Evolutionary conservation across 805 yeast genomes (phyloP).

Genomic region (Suhomyces prunicola): DNA sequence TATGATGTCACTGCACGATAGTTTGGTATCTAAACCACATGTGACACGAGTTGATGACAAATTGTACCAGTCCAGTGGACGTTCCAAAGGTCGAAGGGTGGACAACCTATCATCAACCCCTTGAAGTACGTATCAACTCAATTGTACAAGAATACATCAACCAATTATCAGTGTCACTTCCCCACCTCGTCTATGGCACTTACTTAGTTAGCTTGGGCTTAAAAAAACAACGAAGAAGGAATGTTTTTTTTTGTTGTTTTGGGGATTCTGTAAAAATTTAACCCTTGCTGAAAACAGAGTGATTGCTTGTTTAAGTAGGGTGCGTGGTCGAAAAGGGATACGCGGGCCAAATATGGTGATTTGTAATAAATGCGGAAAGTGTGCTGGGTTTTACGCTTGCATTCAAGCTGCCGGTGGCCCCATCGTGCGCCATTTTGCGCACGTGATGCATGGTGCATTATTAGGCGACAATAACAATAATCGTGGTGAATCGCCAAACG

Average conservation of each 20-base stretch:
- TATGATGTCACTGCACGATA: neutral
- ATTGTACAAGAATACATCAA: neutral
- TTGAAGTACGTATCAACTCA: neutral
- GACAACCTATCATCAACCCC: neutral
- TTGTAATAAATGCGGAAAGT: slow-evolving; percentile 9
- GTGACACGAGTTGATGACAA: neutral
- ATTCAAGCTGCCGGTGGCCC: neutral
- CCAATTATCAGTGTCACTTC: neutral
- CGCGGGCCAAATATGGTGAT: slow-evolving; percentile 10
- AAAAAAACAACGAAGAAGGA: slow-evolving; percentile 4
- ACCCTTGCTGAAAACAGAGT: slow-evolving; percentile 6
- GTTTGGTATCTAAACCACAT: neutral
- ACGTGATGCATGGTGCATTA: neutral
- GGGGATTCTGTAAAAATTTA: slow-evolving; percentile 4
- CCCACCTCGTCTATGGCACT: slow-evolving; percentile 1
- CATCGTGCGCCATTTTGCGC: neutral
- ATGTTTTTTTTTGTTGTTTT: slow-evolving; percentile 5
- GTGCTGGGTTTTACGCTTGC: slow-evolving; percentile 1
- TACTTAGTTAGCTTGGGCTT: slow-evolving; percentile 4
- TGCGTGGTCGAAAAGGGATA: slow-evolving; percentile 3
- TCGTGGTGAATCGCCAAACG: neutral
- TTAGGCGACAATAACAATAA: neutral
- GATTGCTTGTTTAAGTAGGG: slow-evolving; percentile 7
- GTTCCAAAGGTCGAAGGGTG: neutral
- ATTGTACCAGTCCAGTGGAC: neutral